These are phyloP conservation scores for Ascocoryne sarcoides DNA, from an alignment of 2,329 filamentous ascomycete genomes.

Conservation along the genomic window DNA sequence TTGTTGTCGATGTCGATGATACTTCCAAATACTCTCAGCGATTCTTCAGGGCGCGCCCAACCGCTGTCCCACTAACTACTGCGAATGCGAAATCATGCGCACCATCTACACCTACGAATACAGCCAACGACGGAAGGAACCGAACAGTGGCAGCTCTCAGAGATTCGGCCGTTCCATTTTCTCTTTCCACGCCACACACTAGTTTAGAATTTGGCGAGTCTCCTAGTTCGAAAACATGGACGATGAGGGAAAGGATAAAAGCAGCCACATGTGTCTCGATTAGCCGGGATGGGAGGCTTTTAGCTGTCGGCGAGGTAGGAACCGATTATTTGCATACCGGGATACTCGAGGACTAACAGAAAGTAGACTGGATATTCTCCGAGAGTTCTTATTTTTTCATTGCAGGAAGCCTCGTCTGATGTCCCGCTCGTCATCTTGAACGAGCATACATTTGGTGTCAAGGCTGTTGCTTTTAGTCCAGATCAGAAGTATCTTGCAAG, in stretches of 20 bases:
- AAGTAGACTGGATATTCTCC: slow-evolving; percentile 77
- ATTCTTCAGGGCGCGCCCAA: slow-evolving; percentile 82
- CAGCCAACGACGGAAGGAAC: slow-evolving; percentile 56
- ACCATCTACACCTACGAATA: slow-evolving; percentile 43
- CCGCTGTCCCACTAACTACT: slow-evolving; percentile 54
- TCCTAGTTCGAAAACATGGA: slow-evolving; percentile 64
- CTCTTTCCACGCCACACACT: slow-evolving; percentile 28
- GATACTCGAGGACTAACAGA: slow-evolving; percentile 25
- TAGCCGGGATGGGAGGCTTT: slow-evolving; percentile 75
- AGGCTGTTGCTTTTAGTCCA: slow-evolving; percentile 78
- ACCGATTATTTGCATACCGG: background rate
- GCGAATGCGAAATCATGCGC: slow-evolving; percentile 47
- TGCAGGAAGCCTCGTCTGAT: slow-evolving; percentile 72
- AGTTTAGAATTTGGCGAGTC: slow-evolving; percentile 52
- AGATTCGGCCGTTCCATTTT: slow-evolving; percentile 33
- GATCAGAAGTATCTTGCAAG: slow-evolving; percentile 84
- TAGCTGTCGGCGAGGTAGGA: slow-evolving; percentile 78
- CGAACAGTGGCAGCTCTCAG: slow-evolving; percentile 42
- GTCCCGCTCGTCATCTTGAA: slow-evolving; percentile 74
- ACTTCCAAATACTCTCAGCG: slow-evolving; percentile 60
- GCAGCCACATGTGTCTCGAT: slow-evolving; percentile 85
- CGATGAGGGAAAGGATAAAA: slow-evolving; percentile 86
- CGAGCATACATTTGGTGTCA: slow-evolving; percentile 86
- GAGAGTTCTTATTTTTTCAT: slow-evolving; percentile 80
- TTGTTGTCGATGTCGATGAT: slow-evolving; percentile 72